A percentile compares a stretch with the other conserved stretches of the same genome.
Conservation (phyloP, 1,284 basidiomycete genomes). For the Rhodofomes roseus region DNA sequence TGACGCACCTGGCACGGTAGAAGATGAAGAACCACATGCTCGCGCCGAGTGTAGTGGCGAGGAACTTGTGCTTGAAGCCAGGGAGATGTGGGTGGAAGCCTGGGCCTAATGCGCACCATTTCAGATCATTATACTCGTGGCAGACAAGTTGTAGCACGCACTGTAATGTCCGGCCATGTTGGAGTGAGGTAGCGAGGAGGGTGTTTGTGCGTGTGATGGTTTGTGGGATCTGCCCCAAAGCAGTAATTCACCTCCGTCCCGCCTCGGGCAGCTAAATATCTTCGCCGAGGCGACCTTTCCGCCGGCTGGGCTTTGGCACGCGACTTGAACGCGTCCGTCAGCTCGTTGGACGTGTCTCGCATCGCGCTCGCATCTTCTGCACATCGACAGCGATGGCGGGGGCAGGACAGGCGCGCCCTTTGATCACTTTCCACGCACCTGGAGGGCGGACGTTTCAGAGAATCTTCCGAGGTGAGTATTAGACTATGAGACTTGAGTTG, state of each 20-base stretch:
- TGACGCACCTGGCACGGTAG: constrained; percentile 82
- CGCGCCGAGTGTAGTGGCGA: constrained; percentile 84
- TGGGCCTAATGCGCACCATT: constrained; percentile 25
- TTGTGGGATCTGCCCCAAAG: constrained; percentile 7
- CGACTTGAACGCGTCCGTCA: neutral
- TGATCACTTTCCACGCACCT: constrained; percentile 27
- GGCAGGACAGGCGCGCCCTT: constrained; percentile 13
- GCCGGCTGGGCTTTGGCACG: neutral
- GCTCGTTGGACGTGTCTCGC: neutral
- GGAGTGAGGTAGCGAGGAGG: constrained; percentile 15
- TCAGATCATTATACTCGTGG: constrained; percentile 8
- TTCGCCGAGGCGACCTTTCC: neutral
- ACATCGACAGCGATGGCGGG: neutral
- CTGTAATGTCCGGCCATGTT: constrained; percentile 35
- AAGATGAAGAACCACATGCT: constrained; percentile 99
- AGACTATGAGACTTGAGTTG: neutral
- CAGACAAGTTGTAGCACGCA: constrained; percentile 15
- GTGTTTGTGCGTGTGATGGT: constrained; percentile 17
- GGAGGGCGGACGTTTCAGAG: constrained; percentile 23
- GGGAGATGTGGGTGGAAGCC: constrained; percentile 87
- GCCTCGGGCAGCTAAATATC: neutral
- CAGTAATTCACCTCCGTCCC: neutral
- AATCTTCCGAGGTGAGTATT: constrained; percentile 26
- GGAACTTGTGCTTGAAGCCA: constrained; percentile 69
- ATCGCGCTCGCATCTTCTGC: neutral